Conservation (phyloP, 768 basidiomycete species). For the Multifurca ochricompacta region DNA sequence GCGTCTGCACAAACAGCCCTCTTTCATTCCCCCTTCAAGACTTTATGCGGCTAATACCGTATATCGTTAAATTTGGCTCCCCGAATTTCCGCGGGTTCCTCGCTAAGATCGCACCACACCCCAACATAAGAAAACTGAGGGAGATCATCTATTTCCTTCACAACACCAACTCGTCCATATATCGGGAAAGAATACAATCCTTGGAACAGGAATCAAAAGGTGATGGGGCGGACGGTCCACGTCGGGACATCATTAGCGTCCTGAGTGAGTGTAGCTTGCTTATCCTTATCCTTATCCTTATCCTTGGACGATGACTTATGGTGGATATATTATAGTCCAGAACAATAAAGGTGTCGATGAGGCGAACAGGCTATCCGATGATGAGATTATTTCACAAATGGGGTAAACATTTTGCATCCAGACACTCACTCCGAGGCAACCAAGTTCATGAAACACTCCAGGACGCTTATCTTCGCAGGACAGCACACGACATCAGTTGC, state of each 20-base stretch:
- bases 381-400: constrained; percentile 27
- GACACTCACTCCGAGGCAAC: background rate
- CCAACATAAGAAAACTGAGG: constrained; percentile 20
- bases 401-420: constrained; percentile 15
- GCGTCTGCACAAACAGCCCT: too few relatives aligned
- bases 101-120: constrained; percentile 16
- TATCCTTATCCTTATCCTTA: too few relatives aligned
- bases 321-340: constrained; percentile 17
- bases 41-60: constrained; percentile 16
- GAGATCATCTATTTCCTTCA: constrained; percentile 24
- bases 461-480: constrained; percentile 22
- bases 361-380: constrained; percentile 24
- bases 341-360: constrained; percentile 20
- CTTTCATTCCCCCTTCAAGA: constrained; percentile 16
- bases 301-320: too few relatives aligned
- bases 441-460: background rate
- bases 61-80: constrained; percentile 18
- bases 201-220: background rate
- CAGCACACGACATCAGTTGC: constrained; percentile 22
- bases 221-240: too few relatives aligned
- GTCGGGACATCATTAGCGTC: constrained; percentile 15
- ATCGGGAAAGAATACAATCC: background rate
- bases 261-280: constrained; percentile 5
- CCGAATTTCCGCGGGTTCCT: constrained; percentile 20
- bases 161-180: constrained; percentile 13